Base-by-base conservation (phyloP, 257 asterid genomes). In the Solanum habrochaites region DNA sequence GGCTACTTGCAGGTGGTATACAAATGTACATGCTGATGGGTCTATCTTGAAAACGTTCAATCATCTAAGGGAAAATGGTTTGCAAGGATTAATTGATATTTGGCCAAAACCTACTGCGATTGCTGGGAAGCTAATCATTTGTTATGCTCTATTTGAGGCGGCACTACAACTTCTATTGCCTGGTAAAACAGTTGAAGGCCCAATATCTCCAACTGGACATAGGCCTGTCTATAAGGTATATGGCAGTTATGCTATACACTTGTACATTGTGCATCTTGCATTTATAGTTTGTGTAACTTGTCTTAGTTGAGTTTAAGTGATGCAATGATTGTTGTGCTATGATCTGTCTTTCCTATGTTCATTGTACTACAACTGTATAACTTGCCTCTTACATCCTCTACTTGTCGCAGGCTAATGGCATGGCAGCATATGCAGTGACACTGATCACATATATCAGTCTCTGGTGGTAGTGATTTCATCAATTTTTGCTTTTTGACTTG, bases 11-110 rank as follows among this genome's bases (percentile, higher is more conserved):
- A 96, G 99, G 91, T 96, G 99, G 99, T 96, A 96, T 88, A 94
- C 98, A 49, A 96, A 95, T 98, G 99, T 95, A 52, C 98, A 95
- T 70, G 98, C 99, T 9, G 97, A 96, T 89, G 99, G 99, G 35
- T 96, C 98, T 49, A 89, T 94, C 40, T 72, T 93, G 92, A 95
- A 93, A 88, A 93, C 99, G 12, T 92, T 90, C 85, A 88, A 90
- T 83, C 91, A 91, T 89, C 90, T 96, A 6, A 87, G 89, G 91
- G 93, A 92, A 67, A 87, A 95, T 91, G 99, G 98, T 21, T 88
- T 95, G 35, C 91, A 92, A 86, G 99, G 98, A 27, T 90, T 95
- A 83, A 69, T 93, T 45, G 69, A 91, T 75, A 93, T 96, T 86
- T 96, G 96, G 97, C 98, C 99, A 45, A 93, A 88, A 86, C 99